These are phyloP conservation scores for Ogataea hybrid DNA, from an alignment of 1,139 yeast genomes.

Conservation along the genomic window DNA sequence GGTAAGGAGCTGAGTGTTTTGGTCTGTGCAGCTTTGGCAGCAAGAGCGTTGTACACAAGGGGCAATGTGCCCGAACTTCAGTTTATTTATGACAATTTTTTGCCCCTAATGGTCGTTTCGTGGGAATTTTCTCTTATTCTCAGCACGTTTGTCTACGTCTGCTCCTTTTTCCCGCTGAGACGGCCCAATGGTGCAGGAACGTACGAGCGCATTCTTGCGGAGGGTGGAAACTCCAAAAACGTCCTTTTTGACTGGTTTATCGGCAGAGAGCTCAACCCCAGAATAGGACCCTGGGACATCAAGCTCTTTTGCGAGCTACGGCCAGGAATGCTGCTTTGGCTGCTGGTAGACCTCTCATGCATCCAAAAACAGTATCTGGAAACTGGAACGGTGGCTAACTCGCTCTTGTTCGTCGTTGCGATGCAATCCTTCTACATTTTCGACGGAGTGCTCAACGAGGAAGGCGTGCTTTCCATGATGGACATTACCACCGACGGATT, in stretches of 20 bases:
- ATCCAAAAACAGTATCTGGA: slow-evolving; percentile 74
- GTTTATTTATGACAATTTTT: slow-evolving; percentile 66
- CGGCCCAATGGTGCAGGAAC: slow-evolving; percentile 52
- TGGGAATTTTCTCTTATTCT: slow-evolving; percentile 61
- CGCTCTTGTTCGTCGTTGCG: slow-evolving; percentile 63
- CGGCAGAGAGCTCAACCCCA: slow-evolving; percentile 93
- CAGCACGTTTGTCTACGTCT: slow-evolving; percentile 62
- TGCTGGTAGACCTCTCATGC: slow-evolving; percentile 73
- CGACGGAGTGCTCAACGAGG: slow-evolving; percentile 92
- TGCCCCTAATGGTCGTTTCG: slow-evolving; percentile 63
- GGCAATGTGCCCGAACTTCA: slow-evolving; percentile 76
- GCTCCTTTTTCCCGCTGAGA: slow-evolving; percentile 61
- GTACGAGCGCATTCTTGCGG: slow-evolving; percentile 70
- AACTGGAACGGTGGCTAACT: slow-evolving; percentile 63
- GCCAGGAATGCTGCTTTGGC: slow-evolving; percentile 92
- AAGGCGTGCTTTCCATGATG: slow-evolving; percentile 88
- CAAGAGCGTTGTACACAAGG: slow-evolving; percentile 48
- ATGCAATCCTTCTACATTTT: slow-evolving; percentile 81
- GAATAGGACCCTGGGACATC: slow-evolving; percentile 82
- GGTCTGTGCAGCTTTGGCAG: slow-evolving; percentile 44
- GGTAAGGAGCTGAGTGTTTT: slow-evolving; percentile 60
- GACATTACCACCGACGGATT: slow-evolving; percentile 96
- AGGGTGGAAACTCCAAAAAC: slow-evolving; percentile 84
- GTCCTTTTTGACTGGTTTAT: slow-evolving; percentile 89
- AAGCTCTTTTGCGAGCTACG: slow-evolving; percentile 91